phyloP scores from a whole-genome alignment of 495 filamentous ascomycete species.

The Neurospora pannonica region DNA sequence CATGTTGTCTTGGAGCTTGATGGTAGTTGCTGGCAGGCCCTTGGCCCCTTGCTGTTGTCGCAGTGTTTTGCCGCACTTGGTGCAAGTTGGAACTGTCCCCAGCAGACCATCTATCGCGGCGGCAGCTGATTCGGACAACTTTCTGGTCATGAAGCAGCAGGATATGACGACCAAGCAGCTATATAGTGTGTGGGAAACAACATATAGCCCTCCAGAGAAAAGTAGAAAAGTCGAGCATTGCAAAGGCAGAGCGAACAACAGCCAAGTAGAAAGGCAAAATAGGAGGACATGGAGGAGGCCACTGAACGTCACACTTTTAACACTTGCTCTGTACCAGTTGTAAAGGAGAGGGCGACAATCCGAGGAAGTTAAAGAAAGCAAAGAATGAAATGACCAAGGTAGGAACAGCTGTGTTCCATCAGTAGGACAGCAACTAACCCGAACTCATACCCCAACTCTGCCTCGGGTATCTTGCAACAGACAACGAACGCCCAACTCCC shows the following conservation, averaged over 20 bases:
- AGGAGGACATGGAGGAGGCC: neutral
- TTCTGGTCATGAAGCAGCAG: neutral
- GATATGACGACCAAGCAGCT: neutral
- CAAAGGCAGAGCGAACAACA: neutral
- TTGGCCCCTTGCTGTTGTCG: neutral
- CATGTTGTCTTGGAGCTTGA: neutral
- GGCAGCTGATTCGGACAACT: neutral
- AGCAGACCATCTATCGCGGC: neutral
- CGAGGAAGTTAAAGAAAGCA: neutral
- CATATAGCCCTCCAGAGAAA: neutral
- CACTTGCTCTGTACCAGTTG: neutral
- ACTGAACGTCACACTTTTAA: neutral
- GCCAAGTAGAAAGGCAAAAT: neutral
- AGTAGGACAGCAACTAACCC: neutral
- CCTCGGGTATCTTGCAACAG: neutral
- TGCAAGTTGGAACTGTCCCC: neutral
- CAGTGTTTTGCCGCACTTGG: neutral
- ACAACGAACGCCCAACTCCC: neutral
- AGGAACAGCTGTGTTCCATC: neutral
- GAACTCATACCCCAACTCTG: neutral
- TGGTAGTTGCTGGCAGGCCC: neutral
- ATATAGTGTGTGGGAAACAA: neutral
- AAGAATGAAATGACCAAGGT: neutral
- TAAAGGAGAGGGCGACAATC: neutral
- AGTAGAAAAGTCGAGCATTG: neutral